phyloP scores from a whole-genome alignment of 73 alveolate genomes.

The Diophrys appendiculata region DNA sequence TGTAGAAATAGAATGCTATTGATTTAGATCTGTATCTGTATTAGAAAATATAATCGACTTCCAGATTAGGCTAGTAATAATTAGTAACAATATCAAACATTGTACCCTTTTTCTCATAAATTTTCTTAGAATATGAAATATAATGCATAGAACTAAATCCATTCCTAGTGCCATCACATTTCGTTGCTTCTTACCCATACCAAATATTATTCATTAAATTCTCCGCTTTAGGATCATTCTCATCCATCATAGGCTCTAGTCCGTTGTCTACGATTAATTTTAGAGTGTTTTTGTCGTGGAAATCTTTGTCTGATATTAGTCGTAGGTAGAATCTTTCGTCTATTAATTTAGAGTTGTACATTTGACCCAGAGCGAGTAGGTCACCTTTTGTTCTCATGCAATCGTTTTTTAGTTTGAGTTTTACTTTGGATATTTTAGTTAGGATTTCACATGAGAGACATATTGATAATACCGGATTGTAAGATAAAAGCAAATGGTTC shows the following conservation, averaged over 20 bases:
- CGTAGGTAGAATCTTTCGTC: conserved; percentile 52
- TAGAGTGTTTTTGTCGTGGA: conserved; percentile 38
- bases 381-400: conserved; percentile 21
- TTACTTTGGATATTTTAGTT: conserved; percentile 22
- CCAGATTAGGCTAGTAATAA: conserved; percentile 29
- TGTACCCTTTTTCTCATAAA: background rate
- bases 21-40: conserved; percentile 55
- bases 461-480: conserved; percentile 59
- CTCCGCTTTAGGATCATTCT: conserved; percentile 65
- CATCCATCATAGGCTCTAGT: conserved; percentile 68
- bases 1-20: conserved; percentile 41
- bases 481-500: conserved; percentile 51
- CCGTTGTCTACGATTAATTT: conserved; percentile 47
- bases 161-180: conserved; percentile 62
- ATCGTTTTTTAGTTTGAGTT: conserved; percentile 51
- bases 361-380: conserved; percentile 51
- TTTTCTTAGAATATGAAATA: conserved; percentile 21
- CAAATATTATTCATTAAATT: conserved; percentile 50
- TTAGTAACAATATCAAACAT: conserved; percentile 19
- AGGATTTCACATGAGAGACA: conserved; percentile 53
- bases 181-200: conserved; percentile 63
- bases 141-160: conserved; percentile 46
- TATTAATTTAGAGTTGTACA: conserved; percentile 52
- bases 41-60: conserved; percentile 55
- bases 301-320: conserved; percentile 54